A percentile compares a stretch with the other conserved stretches of the same genome.
Conservation (phyloP, 139 green algal species). For the Diplosphaera chodatii region DNA sequence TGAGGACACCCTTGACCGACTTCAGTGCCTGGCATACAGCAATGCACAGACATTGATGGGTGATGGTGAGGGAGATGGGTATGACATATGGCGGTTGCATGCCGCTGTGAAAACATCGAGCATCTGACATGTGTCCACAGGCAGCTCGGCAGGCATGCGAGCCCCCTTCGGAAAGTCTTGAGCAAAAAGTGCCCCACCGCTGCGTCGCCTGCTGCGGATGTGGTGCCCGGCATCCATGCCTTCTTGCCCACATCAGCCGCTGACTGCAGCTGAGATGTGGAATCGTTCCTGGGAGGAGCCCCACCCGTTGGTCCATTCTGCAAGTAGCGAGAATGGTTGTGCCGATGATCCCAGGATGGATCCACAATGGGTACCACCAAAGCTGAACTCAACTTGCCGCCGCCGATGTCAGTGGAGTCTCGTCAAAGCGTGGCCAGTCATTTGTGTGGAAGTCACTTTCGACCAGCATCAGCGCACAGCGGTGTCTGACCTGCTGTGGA, state of each 20-base stretch:
- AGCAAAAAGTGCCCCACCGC: conserved; percentile 11
- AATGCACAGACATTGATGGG: no score
- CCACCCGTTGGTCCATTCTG: background rate
- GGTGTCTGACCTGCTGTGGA: background rate
- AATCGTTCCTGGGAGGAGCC: conserved; percentile 9
- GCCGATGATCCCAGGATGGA: no score
- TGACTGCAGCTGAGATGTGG: conserved; percentile 47
- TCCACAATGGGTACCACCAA: no score
- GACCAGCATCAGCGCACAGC: no score
- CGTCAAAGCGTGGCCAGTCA: no score
- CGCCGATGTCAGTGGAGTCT: no score
- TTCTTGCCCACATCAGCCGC: conserved; percentile 64
- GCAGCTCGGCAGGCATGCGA: no score
- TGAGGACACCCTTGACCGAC: conserved; percentile 93
- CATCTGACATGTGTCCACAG: no score
- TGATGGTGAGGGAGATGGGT: no score
- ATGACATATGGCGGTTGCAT: background rate
- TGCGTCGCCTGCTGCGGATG: conserved; percentile 25
- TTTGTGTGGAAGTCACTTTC: no score
- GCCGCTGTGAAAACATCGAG: no score
- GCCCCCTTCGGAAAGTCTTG: background rate
- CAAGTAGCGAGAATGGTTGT: background rate
- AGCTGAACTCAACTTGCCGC: no score
- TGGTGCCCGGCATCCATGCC: conserved; percentile 51
- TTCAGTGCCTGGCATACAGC: conserved; percentile 63